These are phyloP conservation scores for Hemisphaericaspora xylofermentans DNA, from an alignment of 1,139 yeast species.

Conservation along the genomic window DNA sequence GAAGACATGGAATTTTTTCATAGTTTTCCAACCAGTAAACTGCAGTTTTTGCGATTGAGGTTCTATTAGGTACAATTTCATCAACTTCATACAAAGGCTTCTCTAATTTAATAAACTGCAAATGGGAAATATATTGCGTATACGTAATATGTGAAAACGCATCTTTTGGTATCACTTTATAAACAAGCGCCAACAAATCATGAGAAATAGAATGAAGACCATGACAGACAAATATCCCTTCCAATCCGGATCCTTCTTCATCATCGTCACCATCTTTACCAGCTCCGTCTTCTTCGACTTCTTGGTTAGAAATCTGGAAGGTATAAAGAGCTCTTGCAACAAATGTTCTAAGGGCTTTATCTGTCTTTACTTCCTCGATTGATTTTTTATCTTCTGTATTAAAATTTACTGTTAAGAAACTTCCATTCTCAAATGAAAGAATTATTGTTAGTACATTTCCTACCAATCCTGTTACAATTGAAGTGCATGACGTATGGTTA, in stretches of 20 bases:
- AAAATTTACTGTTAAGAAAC: constrained; percentile 21
- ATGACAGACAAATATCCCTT: constrained; percentile 29
- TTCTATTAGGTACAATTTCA: background rate
- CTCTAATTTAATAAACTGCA: constrained; percentile 21
- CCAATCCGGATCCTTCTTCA: constrained; percentile 21
- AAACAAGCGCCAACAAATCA: constrained; percentile 27
- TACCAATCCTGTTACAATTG: constrained; percentile 11
- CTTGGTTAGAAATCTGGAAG: constrained; percentile 24
- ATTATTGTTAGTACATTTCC: constrained; percentile 10
- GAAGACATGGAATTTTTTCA: constrained; percentile 22
- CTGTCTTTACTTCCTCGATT: constrained; percentile 15
- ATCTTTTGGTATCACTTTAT: constrained; percentile 30
- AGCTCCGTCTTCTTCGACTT: constrained; percentile 18
- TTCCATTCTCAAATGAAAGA: constrained; percentile 30
- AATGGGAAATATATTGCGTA: constrained; percentile 25
- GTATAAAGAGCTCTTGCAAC: constrained; percentile 23
- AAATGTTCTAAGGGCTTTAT: constrained; percentile 16
- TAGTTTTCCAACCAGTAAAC: constrained; percentile 16
- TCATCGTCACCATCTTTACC: constrained; percentile 9
- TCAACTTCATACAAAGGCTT: constrained; percentile 5
- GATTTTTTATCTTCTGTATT: constrained; percentile 6
- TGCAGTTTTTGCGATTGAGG: constrained; percentile 14
- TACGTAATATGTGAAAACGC: constrained; percentile 29
- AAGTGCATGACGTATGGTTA: constrained; percentile 8
- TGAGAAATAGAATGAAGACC: constrained; percentile 22